Conservation (phyloP, 179 eudicot species). For the Amaranthus tricolor region DNA sequence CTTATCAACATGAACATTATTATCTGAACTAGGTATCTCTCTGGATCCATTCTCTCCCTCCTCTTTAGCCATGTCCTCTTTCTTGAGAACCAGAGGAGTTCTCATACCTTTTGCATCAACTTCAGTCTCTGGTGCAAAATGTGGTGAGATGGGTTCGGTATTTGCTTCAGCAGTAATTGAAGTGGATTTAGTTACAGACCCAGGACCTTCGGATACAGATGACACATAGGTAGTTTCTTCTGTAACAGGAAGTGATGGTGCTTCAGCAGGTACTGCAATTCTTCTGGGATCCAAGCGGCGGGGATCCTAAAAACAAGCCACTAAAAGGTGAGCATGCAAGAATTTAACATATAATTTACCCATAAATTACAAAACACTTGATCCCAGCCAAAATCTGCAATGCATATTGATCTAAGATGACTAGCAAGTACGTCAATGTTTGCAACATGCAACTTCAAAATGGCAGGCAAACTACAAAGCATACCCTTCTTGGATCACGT, state of each 20-base stretch:
- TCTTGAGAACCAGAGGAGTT: conserved; percentile 21
- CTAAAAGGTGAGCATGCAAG: conserved; percentile 2
- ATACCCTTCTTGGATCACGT: conserved; percentile 98
- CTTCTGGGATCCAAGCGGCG: conserved; percentile 95
- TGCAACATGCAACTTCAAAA: conserved; percentile 11
- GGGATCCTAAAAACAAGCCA: conserved; percentile 66
- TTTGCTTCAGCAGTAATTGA: conserved; percentile 29
- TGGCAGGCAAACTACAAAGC: conserved; percentile 17
- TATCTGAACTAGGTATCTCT: conserved; percentile 37
- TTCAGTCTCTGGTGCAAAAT: conserved; percentile 36
- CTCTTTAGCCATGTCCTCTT: conserved; percentile 38
- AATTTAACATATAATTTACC: not conserved
- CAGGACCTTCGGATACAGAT: conserved; percentile 41
- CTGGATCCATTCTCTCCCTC: conserved; percentile 40
- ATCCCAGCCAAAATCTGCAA: not conserved
- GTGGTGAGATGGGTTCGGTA: conserved; percentile 34
- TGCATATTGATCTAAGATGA: not conserved
- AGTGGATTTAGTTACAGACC: conserved; percentile 26
- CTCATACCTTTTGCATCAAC: conserved; percentile 30
- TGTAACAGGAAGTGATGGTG: conserved; percentile 35
- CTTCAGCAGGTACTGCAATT: conserved; percentile 44
- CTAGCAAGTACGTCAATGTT: not conserved
- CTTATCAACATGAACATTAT: conserved; percentile 35
- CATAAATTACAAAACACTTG: not conserved
- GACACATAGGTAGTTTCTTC: conserved; percentile 44